These are phyloP conservation scores for Dactylorhiza incarnata DNA, from an alignment of 106 monocot species.

Conservation along the genomic window DNA sequence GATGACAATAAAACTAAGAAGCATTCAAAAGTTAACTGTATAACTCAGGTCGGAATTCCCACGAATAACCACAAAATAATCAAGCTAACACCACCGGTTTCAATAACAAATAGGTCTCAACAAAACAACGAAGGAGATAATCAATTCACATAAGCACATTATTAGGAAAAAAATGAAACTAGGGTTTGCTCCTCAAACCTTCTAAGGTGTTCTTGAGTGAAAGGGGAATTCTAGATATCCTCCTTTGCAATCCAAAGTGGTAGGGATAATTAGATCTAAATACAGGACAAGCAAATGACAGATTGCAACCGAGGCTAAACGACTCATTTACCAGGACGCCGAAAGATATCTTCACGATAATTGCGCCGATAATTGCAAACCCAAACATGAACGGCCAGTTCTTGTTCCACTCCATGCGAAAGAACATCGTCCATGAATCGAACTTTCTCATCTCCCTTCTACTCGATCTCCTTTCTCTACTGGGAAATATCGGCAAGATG, in stretches of 20 bases:
- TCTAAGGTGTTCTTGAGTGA: slow-evolving; percentile 53
- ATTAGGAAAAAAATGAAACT: not conserved
- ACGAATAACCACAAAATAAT: not conserved
- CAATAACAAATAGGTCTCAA: not conserved
- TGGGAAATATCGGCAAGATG: not conserved
- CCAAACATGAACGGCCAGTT: slow-evolving; percentile 94
- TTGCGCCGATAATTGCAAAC: slow-evolving; percentile 72
- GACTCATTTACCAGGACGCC: slow-evolving; percentile 44
- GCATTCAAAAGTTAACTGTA: not conserved
- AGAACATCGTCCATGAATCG: slow-evolving; percentile 96
- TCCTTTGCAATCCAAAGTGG: slow-evolving; percentile 42
- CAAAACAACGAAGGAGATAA: not conserved
- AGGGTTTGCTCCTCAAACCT: slow-evolving; percentile 12
- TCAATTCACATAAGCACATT: not conserved
- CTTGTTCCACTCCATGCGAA: slow-evolving; percentile 61
- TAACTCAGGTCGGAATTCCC: not conserved
- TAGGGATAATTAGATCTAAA: not conserved
- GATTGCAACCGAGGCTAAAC: not conserved
- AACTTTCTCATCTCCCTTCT: slow-evolving; percentile 48
- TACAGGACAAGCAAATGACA: not conserved
- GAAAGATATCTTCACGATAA: slow-evolving; percentile 71
- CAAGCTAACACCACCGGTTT: not conserved
- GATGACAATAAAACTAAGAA: not conserved
- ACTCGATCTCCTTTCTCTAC: not conserved
- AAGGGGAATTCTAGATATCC: slow-evolving; percentile 77